A percentile compares a stretch with the other conserved stretches of the same genome.
These are phyloP conservation scores for Fusarium sp. DNA, from an alignment of 2,329 filamentous ascomycete species.

Conservation along the genomic window DNA sequence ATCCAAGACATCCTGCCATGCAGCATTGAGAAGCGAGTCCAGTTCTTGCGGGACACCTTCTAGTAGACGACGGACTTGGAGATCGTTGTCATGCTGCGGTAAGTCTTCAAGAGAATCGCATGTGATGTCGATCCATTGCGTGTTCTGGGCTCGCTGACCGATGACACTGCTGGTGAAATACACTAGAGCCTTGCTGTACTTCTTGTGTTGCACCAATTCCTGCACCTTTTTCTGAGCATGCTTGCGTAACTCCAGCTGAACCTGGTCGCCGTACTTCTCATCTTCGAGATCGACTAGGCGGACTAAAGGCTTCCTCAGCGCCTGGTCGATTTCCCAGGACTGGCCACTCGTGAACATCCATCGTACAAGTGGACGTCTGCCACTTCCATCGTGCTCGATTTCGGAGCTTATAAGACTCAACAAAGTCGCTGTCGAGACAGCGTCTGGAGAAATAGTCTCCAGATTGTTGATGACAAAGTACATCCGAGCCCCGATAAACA, in stretches of 20 bases:
- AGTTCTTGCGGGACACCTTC: constrained; percentile 57
- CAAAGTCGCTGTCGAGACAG: constrained; percentile 24
- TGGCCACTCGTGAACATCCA: constrained; percentile 57
- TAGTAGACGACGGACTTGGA: constrained; percentile 54
- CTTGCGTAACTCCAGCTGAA: constrained; percentile 33
- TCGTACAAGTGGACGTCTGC: constrained; percentile 37
- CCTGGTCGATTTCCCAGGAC: constrained; percentile 17
- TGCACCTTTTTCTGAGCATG: constrained; percentile 53
- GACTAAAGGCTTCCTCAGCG: constrained; percentile 9
- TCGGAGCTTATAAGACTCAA: constrained; percentile 14
- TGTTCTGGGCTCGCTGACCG: constrained; percentile 56
- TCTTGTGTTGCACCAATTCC: constrained; percentile 51
- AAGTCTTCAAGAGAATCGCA: constrained; percentile 57
- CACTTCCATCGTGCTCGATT: constrained; percentile 6
- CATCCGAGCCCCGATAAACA: constrained; percentile 41
- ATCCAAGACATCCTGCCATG: constrained; percentile 54
- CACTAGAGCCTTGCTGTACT: constrained; percentile 56
- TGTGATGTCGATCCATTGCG: constrained; percentile 59
- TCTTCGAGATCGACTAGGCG: constrained; percentile 36
- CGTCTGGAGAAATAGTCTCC: constrained; percentile 53
- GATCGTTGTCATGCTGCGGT: constrained; percentile 52
- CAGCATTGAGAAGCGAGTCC: constrained; percentile 51
- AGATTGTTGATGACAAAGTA: constrained; percentile 58
- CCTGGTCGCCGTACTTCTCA: constrained; percentile 35
- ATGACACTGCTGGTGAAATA: constrained; percentile 58